phyloP scores from a whole-genome alignment of 805 yeast species.

The Spathaspora passalidarum region DNA sequence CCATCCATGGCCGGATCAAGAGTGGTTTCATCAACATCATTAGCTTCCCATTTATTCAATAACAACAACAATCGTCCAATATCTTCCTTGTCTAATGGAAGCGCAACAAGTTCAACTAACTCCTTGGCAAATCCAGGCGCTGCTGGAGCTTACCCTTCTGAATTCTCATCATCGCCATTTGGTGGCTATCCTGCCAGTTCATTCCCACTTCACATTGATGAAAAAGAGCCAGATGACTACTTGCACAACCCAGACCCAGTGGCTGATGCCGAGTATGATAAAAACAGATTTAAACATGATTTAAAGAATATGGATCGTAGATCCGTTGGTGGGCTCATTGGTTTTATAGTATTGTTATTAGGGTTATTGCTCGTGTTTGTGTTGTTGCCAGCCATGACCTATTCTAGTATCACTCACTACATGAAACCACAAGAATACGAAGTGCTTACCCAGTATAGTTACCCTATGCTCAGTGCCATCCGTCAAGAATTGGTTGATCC shows the following conservation, averaged over 20 bases:
- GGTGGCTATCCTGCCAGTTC: slow-evolving; percentile 96
- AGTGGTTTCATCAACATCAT: slow-evolving; percentile 49
- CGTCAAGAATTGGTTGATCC: slow-evolving; percentile 35
- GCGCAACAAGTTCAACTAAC: slow-evolving; percentile 15
- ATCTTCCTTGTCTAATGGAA: slow-evolving; percentile 8
- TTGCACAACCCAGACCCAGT: slow-evolving; percentile 95
- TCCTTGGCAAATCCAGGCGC: slow-evolving; percentile 2
- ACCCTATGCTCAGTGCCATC: slow-evolving; percentile 34
- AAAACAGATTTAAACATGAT: slow-evolving; percentile 61
- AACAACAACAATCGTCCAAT: slow-evolving; percentile 16
- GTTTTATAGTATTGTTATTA: slow-evolving; percentile 52
- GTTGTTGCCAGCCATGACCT: slow-evolving; percentile 80
- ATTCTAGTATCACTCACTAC: slow-evolving; percentile 56
- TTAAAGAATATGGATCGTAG: slow-evolving; percentile 63
- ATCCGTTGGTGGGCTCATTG: slow-evolving; percentile 60
- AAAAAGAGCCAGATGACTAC: slow-evolving; percentile 92
- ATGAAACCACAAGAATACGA: slow-evolving; percentile 34
- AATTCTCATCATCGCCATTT: slow-evolving; percentile 86
- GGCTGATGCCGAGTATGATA: slow-evolving; percentile 82
- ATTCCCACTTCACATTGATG: slow-evolving; percentile 88
- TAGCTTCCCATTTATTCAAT: slow-evolving; percentile 13
- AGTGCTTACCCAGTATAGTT: slow-evolving; percentile 42
- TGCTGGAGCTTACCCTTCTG: slow-evolving; percentile 43
- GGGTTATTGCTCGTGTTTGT: slow-evolving; percentile 72
- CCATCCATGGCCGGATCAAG: slow-evolving; percentile 61